These are phyloP conservation scores for Syncephalastrum monosporum DNA, from an alignment of 371 early-diverging fungal species.

Conservation along the genomic window DNA sequence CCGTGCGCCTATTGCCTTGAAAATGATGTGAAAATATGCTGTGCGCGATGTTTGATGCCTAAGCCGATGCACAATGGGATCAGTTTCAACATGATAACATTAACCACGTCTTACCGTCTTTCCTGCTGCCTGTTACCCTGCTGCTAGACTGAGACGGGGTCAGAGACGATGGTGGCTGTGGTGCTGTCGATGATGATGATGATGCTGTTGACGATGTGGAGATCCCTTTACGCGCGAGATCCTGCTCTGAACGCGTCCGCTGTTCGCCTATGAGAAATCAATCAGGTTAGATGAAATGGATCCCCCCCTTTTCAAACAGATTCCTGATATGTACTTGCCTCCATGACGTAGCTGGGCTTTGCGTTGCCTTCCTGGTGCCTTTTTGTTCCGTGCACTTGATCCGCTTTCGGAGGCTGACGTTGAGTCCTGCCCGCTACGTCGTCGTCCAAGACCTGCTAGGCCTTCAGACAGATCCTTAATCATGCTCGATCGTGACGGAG, in stretches of 20 bases:
- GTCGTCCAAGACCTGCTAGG: constrained; percentile 22
- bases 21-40: constrained; percentile 26
- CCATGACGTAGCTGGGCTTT: constrained; percentile 1
- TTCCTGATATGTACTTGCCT: not conserved
- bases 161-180: constrained; percentile 4
- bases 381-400: constrained; percentile 7
- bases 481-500: constrained; percentile 32
- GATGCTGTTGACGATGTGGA: not conserved
- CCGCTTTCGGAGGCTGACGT: constrained; percentile 4
- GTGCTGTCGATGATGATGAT: constrained; percentile 5
- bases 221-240: constrained; percentile 22
- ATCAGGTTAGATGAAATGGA: constrained; percentile 2
- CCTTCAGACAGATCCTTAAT: constrained; percentile 34
- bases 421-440: constrained; percentile 26
- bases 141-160: constrained; percentile 2
- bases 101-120: constrained; percentile 6
- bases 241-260: constrained; percentile 40
- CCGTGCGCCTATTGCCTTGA: constrained; percentile 8
- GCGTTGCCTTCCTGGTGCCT: constrained; percentile 2
- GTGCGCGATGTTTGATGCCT: constrained; percentile 26
- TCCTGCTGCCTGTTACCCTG: not conserved
- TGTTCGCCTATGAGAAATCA: constrained; percentile 11
- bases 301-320: constrained; percentile 3
- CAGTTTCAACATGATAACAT: not conserved
- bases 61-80: constrained; percentile 3